Conservation (phyloP, 2,329 filamentous ascomycete species). For the Sporothrix protearum region DNA sequence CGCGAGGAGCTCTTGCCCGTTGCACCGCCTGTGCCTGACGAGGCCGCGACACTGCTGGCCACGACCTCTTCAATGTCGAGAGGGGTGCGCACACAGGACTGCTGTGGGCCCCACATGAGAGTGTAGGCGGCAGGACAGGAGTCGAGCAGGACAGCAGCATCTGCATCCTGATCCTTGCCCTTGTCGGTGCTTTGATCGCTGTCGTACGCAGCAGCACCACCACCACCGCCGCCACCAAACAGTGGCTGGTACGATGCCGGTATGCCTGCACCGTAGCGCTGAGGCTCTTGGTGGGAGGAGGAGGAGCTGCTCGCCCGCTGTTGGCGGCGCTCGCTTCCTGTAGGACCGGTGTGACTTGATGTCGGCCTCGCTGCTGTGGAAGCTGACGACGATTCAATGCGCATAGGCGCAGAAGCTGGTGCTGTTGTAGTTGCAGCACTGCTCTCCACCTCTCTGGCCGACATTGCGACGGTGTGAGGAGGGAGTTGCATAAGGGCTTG, state of each 20-base stretch:
- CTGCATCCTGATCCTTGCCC: neutral
- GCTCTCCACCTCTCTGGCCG: neutral
- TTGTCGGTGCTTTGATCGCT: neutral
- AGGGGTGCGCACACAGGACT: neutral
- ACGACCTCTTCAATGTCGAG: neutral
- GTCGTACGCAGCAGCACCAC: too few relatives aligned
- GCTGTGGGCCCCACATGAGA: conserved; percentile 13
- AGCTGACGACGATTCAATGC: neutral
- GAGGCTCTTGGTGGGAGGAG: neutral
- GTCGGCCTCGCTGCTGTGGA: neutral
- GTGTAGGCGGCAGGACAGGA: conserved; percentile 2
- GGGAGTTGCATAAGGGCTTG: neutral
- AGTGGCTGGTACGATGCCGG: conserved; percentile 1
- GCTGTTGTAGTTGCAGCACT: neutral
- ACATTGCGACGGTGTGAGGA: neutral
- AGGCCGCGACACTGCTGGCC: neutral
- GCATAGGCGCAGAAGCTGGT: neutral
- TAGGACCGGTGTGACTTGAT: neutral
- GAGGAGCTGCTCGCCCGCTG: neutral
- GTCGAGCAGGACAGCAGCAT: neutral
- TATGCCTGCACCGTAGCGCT: neutral
- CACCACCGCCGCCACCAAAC: neutral
- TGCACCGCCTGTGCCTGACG: neutral
- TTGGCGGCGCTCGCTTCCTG: neutral
- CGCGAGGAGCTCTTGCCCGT: too few relatives aligned